These are phyloP conservation scores for Polyrhizophydium stewartii DNA, from an alignment of 371 early-diverging fungal species.

Conservation along the genomic window DNA sequence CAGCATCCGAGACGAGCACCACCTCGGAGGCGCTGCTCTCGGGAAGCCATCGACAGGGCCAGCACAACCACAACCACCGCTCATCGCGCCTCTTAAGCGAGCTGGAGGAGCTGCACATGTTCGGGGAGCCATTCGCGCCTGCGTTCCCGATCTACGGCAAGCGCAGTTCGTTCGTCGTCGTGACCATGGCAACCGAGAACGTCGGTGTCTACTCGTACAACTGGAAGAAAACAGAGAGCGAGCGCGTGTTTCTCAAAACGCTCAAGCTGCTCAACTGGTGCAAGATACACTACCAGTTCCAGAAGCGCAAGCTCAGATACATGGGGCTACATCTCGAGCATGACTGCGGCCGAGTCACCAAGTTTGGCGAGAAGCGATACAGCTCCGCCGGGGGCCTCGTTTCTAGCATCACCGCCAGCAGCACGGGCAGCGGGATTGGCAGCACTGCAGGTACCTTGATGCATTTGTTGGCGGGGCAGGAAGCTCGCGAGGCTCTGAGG, in stretches of 20 bases:
- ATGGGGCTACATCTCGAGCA: not conserved
- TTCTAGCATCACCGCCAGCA: too few species aligned
- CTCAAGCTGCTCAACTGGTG: slow-evolving; percentile 32
- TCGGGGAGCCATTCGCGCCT: slow-evolving; percentile 9
- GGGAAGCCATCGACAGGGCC: too few species aligned
- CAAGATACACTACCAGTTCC: slow-evolving; percentile 35
- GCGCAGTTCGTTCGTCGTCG: slow-evolving; percentile 51
- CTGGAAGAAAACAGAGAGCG: slow-evolving; percentile 50
- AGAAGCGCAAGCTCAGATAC: slow-evolving; percentile 5
- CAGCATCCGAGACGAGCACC: not conserved
- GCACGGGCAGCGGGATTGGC: too few species aligned
- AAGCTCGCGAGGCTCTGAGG: too few species aligned
- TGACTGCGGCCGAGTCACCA: not conserved
- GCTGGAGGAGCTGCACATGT: slow-evolving; percentile 11
- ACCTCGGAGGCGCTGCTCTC: not conserved
- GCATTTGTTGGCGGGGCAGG: too few species aligned
- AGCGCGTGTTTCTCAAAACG: slow-evolving; percentile 48
- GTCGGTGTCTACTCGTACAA: slow-evolving; percentile 66
- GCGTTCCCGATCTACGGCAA: slow-evolving; percentile 2
- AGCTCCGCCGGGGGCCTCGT: too few species aligned
- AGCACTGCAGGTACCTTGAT: too few species aligned
- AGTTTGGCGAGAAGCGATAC: too few species aligned
- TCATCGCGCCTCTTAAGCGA: not conserved
- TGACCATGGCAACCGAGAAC: slow-evolving; percentile 46
- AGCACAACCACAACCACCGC: not conserved